Percentiles rank a stretch among this genome's conserved stretches.
Evolutionary conservation across 768 basidiomycete genomes (phyloP).

Genomic region (Neoboletus subvelutipes): DNA sequence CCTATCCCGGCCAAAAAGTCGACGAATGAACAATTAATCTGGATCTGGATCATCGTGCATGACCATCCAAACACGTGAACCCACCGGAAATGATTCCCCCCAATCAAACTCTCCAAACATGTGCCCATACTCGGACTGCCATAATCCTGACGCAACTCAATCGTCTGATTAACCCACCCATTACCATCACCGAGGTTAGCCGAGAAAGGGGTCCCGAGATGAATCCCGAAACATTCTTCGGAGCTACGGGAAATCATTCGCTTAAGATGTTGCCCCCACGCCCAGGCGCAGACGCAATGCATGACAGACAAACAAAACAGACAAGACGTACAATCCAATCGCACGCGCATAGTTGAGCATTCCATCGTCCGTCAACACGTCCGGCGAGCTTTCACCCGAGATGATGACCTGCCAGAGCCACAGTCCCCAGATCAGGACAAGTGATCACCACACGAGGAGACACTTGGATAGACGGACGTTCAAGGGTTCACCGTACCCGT

Average conservation of each 20-base stretch:
- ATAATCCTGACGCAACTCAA: conserved; percentile 47
- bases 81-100: conserved; percentile 51
- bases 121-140: conserved; percentile 38
- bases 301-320: too few species aligned
- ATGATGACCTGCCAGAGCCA: conserved; percentile 51
- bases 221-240: conserved; percentile 39
- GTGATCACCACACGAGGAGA: not conserved
- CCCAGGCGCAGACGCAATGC: not conserved
- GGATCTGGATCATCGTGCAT: not conserved
- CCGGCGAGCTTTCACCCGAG: conserved; percentile 59
- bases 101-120: conserved; percentile 44
- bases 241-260: conserved; percentile 25
- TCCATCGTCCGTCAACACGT: conserved; percentile 54
- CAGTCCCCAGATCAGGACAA: not conserved
- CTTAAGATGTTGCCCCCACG: not conserved
- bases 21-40: not conserved
- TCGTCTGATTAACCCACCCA: conserved; percentile 42
- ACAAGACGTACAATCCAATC: conserved; percentile 55
- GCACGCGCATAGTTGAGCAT: conserved; percentile 59
- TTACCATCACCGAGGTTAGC: conserved; percentile 52
- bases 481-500: conserved; percentile 44
- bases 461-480: conserved; percentile 33
- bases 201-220: conserved; percentile 36
- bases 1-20: conserved; percentile 17
- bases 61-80: not conserved